Evolutionary conservation across 2,329 filamentous ascomycete species (phyloP), one percentile per base, ranked within the genome.

Genomic region (Monosporascus ibericus): DNA sequence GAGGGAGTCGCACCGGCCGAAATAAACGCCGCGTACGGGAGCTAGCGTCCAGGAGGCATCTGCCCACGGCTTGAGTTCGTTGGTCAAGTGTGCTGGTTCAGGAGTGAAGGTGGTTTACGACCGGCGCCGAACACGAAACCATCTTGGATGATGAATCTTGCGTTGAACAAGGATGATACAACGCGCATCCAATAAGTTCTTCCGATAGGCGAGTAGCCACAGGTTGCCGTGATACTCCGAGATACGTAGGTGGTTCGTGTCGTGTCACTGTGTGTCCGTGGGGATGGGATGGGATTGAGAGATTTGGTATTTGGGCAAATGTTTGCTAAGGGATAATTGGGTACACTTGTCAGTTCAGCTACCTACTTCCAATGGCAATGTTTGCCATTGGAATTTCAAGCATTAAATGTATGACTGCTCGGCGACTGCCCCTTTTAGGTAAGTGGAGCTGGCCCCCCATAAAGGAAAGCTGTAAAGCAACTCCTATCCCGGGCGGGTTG

Each of bases 191-290:
- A 65, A 65, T 65, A 49, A 51, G 50, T 56, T 59, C 42, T 37
- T 57, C 48, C 37, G 47, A 44, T 65, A 64, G 58, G 59, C 63
- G 63, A 65, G 54, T 50, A 56, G 48, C 54, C 54, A 56, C 58
- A 60, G 51, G 50, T 44, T 48, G 53, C 20, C 47, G 60, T 63
- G 50, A 53, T 47, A 62, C 60, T 42, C 39, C 36, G 50, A 48
- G 25, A 27, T 49, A 37, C 27, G 47, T 51, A 51, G 40, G 52
- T 50, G 42, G 53, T 55, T 57, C 50, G 54, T 44, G 44, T 40
- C 38, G 63, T 63, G 53, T 57, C 42, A 63, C 61, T 53, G 49
- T 54, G 39, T 51, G 49, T 39, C 52, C 37, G 49, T 52, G 48
- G 42, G 27, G 34, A 52, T 46, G 38, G 30, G 38, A 46, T 11